Percentiles rank a stretch among this genome's conserved stretches.
These are phyloP conservation scores for Phytophthora litchii DNA, from an alignment of 352 stramenopile species.

Conservation along the genomic window DNA sequence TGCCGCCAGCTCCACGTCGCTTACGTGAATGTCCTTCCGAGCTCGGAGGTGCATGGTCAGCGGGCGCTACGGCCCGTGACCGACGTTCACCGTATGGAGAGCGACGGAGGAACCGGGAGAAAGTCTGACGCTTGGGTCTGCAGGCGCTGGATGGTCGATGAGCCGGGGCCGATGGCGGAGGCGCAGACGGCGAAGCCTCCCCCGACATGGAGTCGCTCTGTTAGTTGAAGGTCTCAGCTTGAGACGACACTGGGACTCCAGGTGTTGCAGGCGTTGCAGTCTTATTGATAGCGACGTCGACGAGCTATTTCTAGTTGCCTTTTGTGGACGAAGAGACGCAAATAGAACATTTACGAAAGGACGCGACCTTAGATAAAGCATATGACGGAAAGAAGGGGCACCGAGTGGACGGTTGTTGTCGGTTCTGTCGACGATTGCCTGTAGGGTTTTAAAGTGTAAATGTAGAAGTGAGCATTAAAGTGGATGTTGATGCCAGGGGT, in stretches of 20 bases:
- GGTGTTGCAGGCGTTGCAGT: constrained; percentile 19
- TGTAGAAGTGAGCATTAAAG: too few species aligned
- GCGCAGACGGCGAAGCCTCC: constrained; percentile 32
- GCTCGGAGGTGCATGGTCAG: constrained; percentile 31
- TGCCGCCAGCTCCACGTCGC: constrained; percentile 45
- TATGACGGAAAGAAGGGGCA: constrained; percentile 9
- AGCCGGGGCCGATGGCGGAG: constrained; percentile 21
- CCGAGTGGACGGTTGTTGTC: too few species aligned
- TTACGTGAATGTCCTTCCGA: constrained; percentile 16
- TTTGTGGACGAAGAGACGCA: constrained; percentile 4
- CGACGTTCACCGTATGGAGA: constrained; percentile 68
- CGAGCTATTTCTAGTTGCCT: constrained; percentile 11
- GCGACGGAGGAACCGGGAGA: constrained; percentile 63
- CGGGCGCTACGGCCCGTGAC: constrained; percentile 63
- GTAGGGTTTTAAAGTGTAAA: too few species aligned
- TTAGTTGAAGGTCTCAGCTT: constrained; percentile 21
- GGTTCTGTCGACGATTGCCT: too few species aligned
- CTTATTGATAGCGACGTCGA: constrained; percentile 3
- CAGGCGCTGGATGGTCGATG: constrained; percentile 35
- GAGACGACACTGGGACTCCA: constrained; percentile 7
- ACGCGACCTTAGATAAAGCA: constrained; percentile 1
- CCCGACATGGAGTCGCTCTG: constrained; percentile 27
- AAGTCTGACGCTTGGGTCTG: constrained; percentile 63
- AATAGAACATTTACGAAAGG: constrained; percentile 27
- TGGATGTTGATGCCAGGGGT: too few species aligned